Evolutionary conservation across 352 stramenopile genomes (phyloP).

Genomic region (Pythium plurisporium): DNA sequence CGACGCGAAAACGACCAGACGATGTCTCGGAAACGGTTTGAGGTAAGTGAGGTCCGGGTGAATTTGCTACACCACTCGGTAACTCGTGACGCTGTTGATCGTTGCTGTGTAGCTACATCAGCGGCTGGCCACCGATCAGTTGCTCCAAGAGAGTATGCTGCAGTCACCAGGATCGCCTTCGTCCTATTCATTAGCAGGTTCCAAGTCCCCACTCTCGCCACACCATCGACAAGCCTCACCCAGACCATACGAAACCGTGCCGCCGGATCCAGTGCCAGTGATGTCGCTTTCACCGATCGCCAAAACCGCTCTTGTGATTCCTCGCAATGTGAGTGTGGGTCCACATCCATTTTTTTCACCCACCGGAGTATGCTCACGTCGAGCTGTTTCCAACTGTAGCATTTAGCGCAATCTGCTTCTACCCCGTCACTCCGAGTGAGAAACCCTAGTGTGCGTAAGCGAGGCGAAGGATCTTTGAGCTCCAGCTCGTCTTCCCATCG

Average conservation of each 20-base stretch:
- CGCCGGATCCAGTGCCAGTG: conserved; percentile 9
- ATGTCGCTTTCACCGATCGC: conserved; percentile 14
- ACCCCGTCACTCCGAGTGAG: conserved; percentile 17
- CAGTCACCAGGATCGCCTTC: conserved; percentile 1
- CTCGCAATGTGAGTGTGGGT: conserved; percentile 18
- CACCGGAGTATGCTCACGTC: neutral
- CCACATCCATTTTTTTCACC: too few species aligned
- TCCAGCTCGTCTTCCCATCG: neutral
- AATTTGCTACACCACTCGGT: too few species aligned
- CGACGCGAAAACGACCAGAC: conserved; percentile 34
- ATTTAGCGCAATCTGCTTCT: conserved; percentile 7
- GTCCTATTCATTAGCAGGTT: neutral
- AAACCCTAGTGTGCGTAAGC: neutral
- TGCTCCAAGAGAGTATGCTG: conserved; percentile 30
- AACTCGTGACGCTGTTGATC: too few species aligned
- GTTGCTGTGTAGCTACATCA: conserved; percentile 65
- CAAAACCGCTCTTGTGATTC: conserved; percentile 17
- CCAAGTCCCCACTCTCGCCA: conserved; percentile 6
- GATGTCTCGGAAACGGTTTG: conserved; percentile 71
- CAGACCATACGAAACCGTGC: conserved; percentile 17
- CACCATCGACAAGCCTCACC: conserved; percentile 7
- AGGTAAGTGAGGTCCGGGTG: conserved; percentile 26
- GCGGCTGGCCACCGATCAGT: conserved; percentile 39
- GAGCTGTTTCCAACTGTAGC: neutral
- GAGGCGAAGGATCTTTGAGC: neutral